Base-by-base conservation (phyloP, 352 stramenopile genomes). In the Phytophthora colocasiae region DNA sequence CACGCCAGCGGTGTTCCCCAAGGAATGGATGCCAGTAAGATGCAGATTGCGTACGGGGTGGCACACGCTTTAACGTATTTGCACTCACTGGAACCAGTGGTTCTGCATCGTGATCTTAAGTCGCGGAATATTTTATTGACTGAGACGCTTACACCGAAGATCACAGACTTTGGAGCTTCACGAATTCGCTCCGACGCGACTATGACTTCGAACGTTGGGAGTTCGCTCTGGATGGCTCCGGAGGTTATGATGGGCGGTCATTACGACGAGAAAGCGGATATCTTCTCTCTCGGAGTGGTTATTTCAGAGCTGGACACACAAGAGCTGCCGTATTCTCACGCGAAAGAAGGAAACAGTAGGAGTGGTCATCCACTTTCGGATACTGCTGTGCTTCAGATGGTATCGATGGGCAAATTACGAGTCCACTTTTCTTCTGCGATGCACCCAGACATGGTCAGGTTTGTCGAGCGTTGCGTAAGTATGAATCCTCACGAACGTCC, bases 91-190 rank as follows among this genome's bases (percentile, higher is more conserved):
- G 34, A 68, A 31, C 69, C 66, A 3, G 50, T 73, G 5, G 56
- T 77, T 24, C 17, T 80, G 19, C 80, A 91, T 50, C 80, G 82
- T 14, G 82, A 89, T 57, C 74, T 91, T 58, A 91, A 91, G 58
- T 87, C 77, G 4, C 76, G 80, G 29, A 89, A 91, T 60, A 84
- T 91, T 52, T 58, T 91, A 43, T 51, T 91, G 14, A 79, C 73
- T 0, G 46, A 48, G n/a, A 63, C 62, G 14, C 48, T 82, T 14
- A 26, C 73, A 5, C 72, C 75, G 17, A 89, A 86, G 44, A 47
- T 89, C 6, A 87, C 78, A 6, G 81, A 89, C 59, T 89, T 89
- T 66, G 78, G 78, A 0, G 61, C 60, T 0, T 81, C 76, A 8
- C 65, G 70, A 1, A 48, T 66, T 43, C 59, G 71, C 1, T 66